Percentiles rank a stretch among this genome's conserved stretches.
These are phyloP conservation scores for Microcyclospora tardicrescens DNA, from an alignment of 2,329 filamentous ascomycete species.

Conservation along the genomic window DNA sequence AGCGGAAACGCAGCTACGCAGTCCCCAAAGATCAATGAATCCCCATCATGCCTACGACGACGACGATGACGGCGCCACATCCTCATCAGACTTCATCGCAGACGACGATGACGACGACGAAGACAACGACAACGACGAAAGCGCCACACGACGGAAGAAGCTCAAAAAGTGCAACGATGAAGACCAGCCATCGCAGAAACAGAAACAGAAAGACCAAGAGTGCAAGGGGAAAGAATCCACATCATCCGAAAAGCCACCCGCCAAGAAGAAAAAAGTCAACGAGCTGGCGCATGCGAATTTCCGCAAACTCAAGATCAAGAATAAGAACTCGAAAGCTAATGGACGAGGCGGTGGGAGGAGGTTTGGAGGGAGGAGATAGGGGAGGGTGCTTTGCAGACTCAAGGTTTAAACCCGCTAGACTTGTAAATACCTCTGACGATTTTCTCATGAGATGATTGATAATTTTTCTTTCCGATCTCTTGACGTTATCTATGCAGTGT, in stretches of 20 bases:
- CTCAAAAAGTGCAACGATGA: constrained; percentile 1
- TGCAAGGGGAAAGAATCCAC: too few relatives aligned
- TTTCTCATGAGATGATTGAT: too few relatives aligned
- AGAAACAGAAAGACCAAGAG: constrained; percentile 1
- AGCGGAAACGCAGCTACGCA: constrained; percentile 10
- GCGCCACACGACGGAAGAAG: background rate
- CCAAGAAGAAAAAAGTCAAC: constrained; percentile 32
- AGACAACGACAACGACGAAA: constrained; percentile 1
- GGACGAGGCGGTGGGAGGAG: constrained; percentile 22
- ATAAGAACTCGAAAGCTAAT: constrained; percentile 31
- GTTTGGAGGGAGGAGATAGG: constrained; percentile 17
- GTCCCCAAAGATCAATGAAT: background rate
- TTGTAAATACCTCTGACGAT: too few relatives aligned
- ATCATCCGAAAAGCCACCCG: constrained; percentile 7
- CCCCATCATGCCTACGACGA: background rate
- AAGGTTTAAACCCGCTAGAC: too few relatives aligned
- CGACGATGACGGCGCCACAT: background rate
- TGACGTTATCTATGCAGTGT: too few relatives aligned
- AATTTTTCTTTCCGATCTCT: too few relatives aligned
- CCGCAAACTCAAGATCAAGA: constrained; percentile 38
- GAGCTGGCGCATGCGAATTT: constrained; percentile 37
- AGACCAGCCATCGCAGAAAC: constrained; percentile 1
- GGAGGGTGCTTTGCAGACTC: too few relatives aligned
- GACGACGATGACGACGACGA: constrained; percentile 3
- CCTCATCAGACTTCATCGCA: background rate